Evolutionary conservation across 257 asterid genomes (phyloP).

Genomic region (Echium plantagineum): DNA sequence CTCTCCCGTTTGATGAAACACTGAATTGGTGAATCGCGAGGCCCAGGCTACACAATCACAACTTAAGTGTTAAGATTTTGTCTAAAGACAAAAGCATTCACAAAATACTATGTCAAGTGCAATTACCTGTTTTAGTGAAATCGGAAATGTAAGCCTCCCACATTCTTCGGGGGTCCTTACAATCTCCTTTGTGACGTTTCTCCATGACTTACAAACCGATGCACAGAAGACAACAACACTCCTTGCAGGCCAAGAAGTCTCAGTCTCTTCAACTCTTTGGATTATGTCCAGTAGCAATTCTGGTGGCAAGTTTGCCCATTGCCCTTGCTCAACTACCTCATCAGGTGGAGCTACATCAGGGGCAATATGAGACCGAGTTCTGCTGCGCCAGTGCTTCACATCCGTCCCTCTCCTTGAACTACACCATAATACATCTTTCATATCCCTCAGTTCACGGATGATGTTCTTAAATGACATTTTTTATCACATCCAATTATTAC

Average conservation of each 20-base stretch:
- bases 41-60: slow-evolving; percentile 43
- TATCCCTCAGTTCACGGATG: slow-evolving; percentile 19
- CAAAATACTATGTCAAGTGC: neutral
- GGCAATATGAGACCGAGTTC: slow-evolving; percentile 14
- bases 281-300: slow-evolving; percentile 24
- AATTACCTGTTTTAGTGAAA: slow-evolving; percentile 21
- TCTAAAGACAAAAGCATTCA: neutral
- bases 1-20: slow-evolving; percentile 73
- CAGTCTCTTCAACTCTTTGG: slow-evolving; percentile 19
- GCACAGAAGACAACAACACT: slow-evolving; percentile 17
- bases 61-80: neutral
- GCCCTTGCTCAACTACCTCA: slow-evolving; percentile 13
- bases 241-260: slow-evolving; percentile 22
- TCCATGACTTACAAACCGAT: slow-evolving; percentile 26
- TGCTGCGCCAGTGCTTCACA: slow-evolving; percentile 19
- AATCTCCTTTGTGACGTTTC: slow-evolving; percentile 17
- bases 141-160: slow-evolving; percentile 23
- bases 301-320: slow-evolving; percentile 23
- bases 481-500: neutral
- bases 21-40: slow-evolving; percentile 60
- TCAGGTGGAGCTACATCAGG: slow-evolving; percentile 14
- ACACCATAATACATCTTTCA: slow-evolving; percentile 21
- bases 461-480: slow-evolving; percentile 20
- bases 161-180: slow-evolving; percentile 23
- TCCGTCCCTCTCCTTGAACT: slow-evolving; percentile 19